phyloP scores from a whole-genome alignment of 139 green algal genomes.

The Mesotaenium endlicherianum region DNA sequence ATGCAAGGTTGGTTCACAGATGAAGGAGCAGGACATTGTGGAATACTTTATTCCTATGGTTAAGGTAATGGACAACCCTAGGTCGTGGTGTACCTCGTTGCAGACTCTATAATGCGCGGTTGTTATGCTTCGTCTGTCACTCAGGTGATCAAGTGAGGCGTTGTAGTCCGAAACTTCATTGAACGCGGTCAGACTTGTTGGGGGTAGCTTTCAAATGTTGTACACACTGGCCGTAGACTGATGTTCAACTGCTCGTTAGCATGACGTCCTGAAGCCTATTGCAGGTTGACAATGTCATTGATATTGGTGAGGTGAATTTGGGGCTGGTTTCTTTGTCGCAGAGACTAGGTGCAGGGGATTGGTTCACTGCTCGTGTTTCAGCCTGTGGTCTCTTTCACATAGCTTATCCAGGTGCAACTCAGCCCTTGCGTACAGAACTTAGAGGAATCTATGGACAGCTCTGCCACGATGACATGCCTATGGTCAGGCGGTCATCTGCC shows the following conservation, averaged over 20 bases:
- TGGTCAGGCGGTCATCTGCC: conserved; percentile 90
- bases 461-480: conserved; percentile 96
- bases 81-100: neutral
- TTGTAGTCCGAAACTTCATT: too few relatives aligned
- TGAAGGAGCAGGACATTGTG: conserved; percentile 67
- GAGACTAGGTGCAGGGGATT: conserved; percentile 86
- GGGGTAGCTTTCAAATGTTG: too few relatives aligned
- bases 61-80: conserved; percentile 66
- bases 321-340: too few relatives aligned
- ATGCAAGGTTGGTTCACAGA: conserved; percentile 62
- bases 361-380: conserved; percentile 95
- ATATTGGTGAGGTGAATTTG: too few relatives aligned
- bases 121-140: too few relatives aligned
- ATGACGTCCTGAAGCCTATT: too few relatives aligned
- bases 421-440: conserved; percentile 66
- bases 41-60: conserved; percentile 81
- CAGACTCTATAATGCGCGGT: neutral
- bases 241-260: too few relatives aligned
- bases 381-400: conserved; percentile 83
- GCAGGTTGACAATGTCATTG: too few relatives aligned
- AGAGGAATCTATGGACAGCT: conserved; percentile 75
- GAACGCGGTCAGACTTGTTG: too few relatives aligned
- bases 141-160: too few relatives aligned
- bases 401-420: conserved; percentile 66
- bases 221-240: too few relatives aligned